Evolutionary conservation across 495 filamentous ascomycete genomes (phyloP), one percentile per base, ranked within the genome.

Genomic region (Neurospora tetraspora): DNA sequence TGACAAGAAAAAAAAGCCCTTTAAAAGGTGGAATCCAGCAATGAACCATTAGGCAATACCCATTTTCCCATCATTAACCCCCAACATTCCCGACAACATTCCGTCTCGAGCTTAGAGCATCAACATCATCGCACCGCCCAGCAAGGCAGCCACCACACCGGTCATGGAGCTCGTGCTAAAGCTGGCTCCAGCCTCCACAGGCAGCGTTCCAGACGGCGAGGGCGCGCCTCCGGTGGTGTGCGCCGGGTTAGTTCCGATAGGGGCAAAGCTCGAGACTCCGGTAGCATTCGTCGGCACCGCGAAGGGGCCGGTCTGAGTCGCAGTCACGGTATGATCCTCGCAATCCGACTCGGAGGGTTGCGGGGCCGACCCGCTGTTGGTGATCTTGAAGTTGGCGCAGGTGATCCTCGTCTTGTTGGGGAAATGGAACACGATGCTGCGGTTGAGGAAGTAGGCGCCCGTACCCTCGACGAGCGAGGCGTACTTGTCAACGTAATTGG

Each of bases 401-500:
- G 88, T 84, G 75, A 93, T 85, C 73, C 91, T 88, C 0, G 89
- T 92, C 80, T 86, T 90, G 83, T 92, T 92, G 72, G 83, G 82
- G 75, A 84, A 87, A 82, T 97, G 93, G 70, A 97, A 80, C 53
- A 95, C 92, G 70, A 97, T 77, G 68, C 90, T 93, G 70, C 90
- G 86, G 84, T 94, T 92, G 70, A 92, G 93, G 76, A 97, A 88
- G 85, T 91, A 97, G 69, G 91, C 83, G 39, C 83, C 85, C 34
- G 84, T 80, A 34, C 87, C 88, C 40, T 82, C 76, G 53, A 81
- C 72, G 37, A 89, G 89, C 5, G 92, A 91, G 18, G 90, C 79
- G 83, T 89, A 97, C 38, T 82, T 77, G 79, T 97, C 94, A 68
- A 80, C 77, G 80, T 91, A 96, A 23, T 80, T 82, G 61, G 76